Percentiles rank a stretch among this genome's conserved stretches.
These are phyloP conservation scores for Tuber borchii DNA, from an alignment of 495 filamentous ascomycete genomes.

Conservation along the genomic window DNA sequence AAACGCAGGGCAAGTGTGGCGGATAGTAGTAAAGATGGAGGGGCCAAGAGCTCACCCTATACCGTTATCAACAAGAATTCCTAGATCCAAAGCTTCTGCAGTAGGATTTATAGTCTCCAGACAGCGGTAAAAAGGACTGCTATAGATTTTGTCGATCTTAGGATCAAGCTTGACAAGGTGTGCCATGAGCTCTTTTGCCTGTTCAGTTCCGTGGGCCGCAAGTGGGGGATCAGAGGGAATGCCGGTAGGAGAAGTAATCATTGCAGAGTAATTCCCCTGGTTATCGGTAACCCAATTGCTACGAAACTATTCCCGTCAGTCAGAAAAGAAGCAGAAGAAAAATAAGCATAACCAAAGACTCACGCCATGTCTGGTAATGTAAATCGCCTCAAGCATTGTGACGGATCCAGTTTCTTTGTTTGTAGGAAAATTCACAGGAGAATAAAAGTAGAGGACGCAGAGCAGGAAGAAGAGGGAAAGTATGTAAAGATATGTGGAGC, in stretches of 20 bases:
- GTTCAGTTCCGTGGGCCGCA: conserved; percentile 73
- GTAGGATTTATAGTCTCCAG: conserved; percentile 76
- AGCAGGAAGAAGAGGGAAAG: neutral
- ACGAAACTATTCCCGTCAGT: conserved; percentile 59
- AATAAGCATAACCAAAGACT: conserved; percentile 40
- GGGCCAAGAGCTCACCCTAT: conserved; percentile 38
- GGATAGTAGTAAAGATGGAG: neutral
- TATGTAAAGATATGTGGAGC: neutral
- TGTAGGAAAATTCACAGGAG: neutral
- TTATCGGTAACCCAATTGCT: conserved; percentile 78
- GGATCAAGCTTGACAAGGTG: conserved; percentile 58
- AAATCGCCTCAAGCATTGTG: conserved; percentile 64
- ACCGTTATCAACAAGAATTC: conserved; percentile 32
- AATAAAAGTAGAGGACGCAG: neutral
- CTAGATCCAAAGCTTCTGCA: conserved; percentile 51
- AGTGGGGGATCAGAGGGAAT: conserved; percentile 82
- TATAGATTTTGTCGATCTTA: conserved; percentile 69
- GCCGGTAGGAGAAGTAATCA: conserved; percentile 70
- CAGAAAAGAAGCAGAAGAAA: conserved; percentile 15
- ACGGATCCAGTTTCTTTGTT: neutral
- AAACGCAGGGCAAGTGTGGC: conserved; percentile 3
- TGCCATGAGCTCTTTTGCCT: conserved; percentile 69
- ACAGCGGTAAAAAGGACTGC: conserved; percentile 84
- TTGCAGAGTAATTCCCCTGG: conserved; percentile 65
- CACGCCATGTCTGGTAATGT: conserved; percentile 80